Conservation (phyloP, 176 grass and related monocot genomes). For the Paspalum vaginatum region DNA sequence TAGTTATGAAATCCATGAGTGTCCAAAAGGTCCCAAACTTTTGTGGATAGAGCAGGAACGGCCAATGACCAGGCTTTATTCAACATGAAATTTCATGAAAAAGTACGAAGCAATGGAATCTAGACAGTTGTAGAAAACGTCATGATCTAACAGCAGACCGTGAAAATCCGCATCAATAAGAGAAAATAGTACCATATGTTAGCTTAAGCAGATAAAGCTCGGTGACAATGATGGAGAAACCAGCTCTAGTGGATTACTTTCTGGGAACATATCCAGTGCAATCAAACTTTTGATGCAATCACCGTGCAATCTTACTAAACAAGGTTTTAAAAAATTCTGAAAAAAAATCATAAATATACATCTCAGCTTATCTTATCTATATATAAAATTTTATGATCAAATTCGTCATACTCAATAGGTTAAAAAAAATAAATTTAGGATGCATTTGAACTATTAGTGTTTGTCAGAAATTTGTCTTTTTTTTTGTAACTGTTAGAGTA, state of each 20-base stretch:
- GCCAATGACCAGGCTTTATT: not conserved
- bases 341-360: too few species aligned
- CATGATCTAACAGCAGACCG: slow-evolving; percentile 2
- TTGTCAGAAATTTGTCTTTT: too few species aligned
- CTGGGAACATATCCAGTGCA: too few species aligned
- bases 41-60: not conserved
- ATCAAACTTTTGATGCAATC: too few species aligned
- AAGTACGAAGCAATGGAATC: not conserved
- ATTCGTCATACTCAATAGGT: too few species aligned
- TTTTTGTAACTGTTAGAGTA: too few species aligned
- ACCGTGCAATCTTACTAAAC: too few species aligned
- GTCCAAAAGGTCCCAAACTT: not conserved
- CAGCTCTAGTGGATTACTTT: not conserved
- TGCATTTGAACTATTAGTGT: too few species aligned
- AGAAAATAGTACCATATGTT: not conserved
- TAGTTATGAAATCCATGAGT: not conserved
- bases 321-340: too few species aligned
- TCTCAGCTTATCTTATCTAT: too few species aligned
- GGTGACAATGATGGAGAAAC: not conserved
- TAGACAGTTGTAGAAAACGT: not conserved
- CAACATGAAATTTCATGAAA: not conserved
- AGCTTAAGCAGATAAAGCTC: not conserved
- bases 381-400: too few species aligned
- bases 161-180: not conserved
- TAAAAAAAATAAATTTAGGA: too few species aligned